Evolutionary conservation across 768 basidiomycete genomes (phyloP).

Genomic region (Xanthoconium stramineum): DNA sequence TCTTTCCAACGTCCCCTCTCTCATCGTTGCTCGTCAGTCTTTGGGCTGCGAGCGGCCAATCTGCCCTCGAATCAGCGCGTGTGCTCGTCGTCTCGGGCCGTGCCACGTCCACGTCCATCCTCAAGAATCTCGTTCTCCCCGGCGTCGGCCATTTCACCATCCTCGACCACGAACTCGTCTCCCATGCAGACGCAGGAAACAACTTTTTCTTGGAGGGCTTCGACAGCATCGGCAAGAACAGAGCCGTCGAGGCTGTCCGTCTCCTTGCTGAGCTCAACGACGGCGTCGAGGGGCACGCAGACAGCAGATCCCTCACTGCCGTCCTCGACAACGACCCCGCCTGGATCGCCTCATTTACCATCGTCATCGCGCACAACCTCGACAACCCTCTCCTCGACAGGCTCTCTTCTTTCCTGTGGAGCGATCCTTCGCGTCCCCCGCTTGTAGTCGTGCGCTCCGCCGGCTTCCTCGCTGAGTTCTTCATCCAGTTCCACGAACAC

Average conservation of each 20-base stretch:
- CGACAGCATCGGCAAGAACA: slow-evolving; percentile 73
- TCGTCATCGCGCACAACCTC: slow-evolving; percentile 87
- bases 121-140: slow-evolving; percentile 97
- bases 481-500: slow-evolving; percentile 87
- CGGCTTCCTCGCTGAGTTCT: slow-evolving; percentile 88
- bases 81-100: slow-evolving; percentile 78
- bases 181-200: slow-evolving; percentile 81
- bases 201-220: slow-evolving; percentile 90
- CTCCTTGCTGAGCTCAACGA: slow-evolving; percentile 86
- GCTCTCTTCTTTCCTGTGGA: slow-evolving; percentile 70
- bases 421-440: slow-evolving; percentile 52
- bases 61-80: slow-evolving; percentile 79
- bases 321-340: slow-evolving; percentile 53
- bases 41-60: slow-evolving; percentile 92
- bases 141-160: slow-evolving; percentile 96
- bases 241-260: slow-evolving; percentile 76
- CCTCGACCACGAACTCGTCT: slow-evolving; percentile 61
- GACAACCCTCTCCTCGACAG: slow-evolving; percentile 49
- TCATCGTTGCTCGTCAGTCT: slow-evolving; percentile 44
- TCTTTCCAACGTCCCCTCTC: background rate
- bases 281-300: slow-evolving; percentile 68
- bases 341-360: slow-evolving; percentile 61
- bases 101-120: slow-evolving; percentile 81
- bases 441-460: slow-evolving; percentile 79
- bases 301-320: slow-evolving; percentile 51